Base-by-base conservation (phyloP, 345 rosid species). In the Populus alba region DNA sequence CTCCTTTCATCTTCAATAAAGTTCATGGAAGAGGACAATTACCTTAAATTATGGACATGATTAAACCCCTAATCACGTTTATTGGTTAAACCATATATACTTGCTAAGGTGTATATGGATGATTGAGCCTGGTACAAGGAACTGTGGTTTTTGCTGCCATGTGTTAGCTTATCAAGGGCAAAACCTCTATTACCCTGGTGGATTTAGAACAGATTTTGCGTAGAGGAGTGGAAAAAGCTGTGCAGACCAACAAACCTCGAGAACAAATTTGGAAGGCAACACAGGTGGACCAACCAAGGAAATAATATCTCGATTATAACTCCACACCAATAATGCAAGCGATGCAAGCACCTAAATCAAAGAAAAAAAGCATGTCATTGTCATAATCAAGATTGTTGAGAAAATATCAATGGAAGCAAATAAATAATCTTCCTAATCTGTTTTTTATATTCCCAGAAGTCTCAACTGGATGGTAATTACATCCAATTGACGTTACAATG, bases 251-350 rank as follows among this genome's bases (percentile, higher is more conserved):
- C 72, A 65, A 80, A 62, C 7, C 33, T 25, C 7, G 38, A 57
- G 63, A 73, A 47, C 73, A 68, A 39, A 23, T 66, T 66, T 81
- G 72, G 82, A 68, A 33, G 62, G 66, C 78, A 74, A 43, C 45
- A 79, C 80, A 77, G 18, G 66, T 77, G 91, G 85, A 79, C 74
- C 80, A 68, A 73, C 65, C 73, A 67, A 25, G 49, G 51, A 41
- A 22, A 37, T 25, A 0, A 9, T 23, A 39, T 39, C 53, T 75
- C 9, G 65, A 75, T 47, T 35, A 23, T 31, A 33, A 71, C 43
- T 51, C 68, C 29, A 76, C 66, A 38, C 80, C 86, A 85, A 82
- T 77, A 71, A 80, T 79, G 76, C 86, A 67, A 69, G 22, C 79
- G 61, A 69, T 31, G 10, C n/a, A 55, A 59, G 74, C 75, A 77